Conservation (phyloP, 2,329 filamentous ascomycete species). For the Fonsecaea pedrosoi region DNA sequence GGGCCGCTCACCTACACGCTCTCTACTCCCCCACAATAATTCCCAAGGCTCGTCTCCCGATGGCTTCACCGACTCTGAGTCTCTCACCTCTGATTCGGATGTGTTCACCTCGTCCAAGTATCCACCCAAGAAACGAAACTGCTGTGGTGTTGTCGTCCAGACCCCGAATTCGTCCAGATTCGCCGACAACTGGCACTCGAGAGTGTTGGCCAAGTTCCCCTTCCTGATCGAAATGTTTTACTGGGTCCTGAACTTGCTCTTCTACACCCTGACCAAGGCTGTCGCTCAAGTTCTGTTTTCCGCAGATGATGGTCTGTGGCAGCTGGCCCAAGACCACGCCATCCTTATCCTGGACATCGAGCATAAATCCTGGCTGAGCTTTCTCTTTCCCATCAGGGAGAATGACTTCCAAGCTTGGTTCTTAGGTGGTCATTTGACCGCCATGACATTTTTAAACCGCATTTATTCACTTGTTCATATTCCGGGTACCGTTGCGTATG, state of each 20-base stretch:
- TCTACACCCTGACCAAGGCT: slow-evolving; percentile 66
- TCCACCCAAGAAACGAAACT: slow-evolving; percentile 58
- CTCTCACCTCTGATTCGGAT: slow-evolving; percentile 48
- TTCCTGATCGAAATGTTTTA: slow-evolving; percentile 78
- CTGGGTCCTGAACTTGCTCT: slow-evolving; percentile 70
- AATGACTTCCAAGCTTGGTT: slow-evolving; percentile 55
- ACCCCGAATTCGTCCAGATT: slow-evolving; percentile 69
- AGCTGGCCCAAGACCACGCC: slow-evolving; percentile 55
- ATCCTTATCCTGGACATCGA: slow-evolving; percentile 34
- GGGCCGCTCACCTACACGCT: slow-evolving; percentile 36
- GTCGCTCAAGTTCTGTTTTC: slow-evolving; percentile 60
- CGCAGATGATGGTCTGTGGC: slow-evolving; percentile 54
- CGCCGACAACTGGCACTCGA: slow-evolving; percentile 64
- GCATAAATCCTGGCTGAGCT: slow-evolving; percentile 44
- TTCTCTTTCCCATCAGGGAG: slow-evolving; percentile 51
- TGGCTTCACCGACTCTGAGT: slow-evolving; percentile 40
- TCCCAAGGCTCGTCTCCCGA: slow-evolving; percentile 34
- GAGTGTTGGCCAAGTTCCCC: slow-evolving; percentile 70
- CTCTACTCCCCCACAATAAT: slow-evolving; percentile 30
- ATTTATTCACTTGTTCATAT: slow-evolving; percentile 60
- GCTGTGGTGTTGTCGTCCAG: slow-evolving; percentile 58
- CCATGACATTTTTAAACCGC: slow-evolving; percentile 57
- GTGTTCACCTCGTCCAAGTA: slow-evolving; percentile 46
- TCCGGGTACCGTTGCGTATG: slow-evolving; percentile 58
- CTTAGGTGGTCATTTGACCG: slow-evolving; percentile 49